Evolutionary conservation across 352 stramenopile species (phyloP).

Genomic region (Pythium dissimile): DNA sequence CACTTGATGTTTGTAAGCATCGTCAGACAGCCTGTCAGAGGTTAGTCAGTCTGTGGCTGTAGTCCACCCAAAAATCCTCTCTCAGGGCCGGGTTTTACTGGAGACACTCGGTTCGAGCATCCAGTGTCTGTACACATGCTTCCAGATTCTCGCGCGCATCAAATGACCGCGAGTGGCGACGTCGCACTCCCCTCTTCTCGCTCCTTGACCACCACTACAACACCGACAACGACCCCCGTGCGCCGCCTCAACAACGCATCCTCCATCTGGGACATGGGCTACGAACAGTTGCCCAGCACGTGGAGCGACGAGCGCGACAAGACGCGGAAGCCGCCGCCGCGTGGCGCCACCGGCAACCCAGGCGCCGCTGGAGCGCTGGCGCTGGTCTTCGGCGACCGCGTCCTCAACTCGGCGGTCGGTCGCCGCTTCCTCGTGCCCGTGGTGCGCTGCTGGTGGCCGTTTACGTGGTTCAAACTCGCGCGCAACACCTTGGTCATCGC

Average conservation of each 20-base stretch:
- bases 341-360: background rate
- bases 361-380: too few relatives aligned
- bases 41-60: too few relatives aligned
- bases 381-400: background rate
- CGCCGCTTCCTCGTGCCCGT: slow-evolving; percentile 11
- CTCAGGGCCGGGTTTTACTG: too few relatives aligned
- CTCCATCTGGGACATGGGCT: background rate
- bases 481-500: slow-evolving; percentile 23
- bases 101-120: too few relatives aligned
- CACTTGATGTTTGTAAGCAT: too few relatives aligned
- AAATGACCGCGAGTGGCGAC: background rate
- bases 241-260: background rate
- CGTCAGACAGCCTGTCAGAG: too few relatives aligned
- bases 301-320: slow-evolving; percentile 18
- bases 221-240: background rate
- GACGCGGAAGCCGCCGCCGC: background rate
- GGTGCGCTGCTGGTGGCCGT: slow-evolving; percentile 21
- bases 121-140: too few relatives aligned
- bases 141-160: background rate
- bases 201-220: background rate
- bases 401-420: background rate
- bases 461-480: slow-evolving; percentile 12
- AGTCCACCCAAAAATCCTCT: too few relatives aligned
- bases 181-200: too few relatives aligned
- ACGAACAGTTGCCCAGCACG: background rate